These are phyloP conservation scores for Amanita muscaria DNA, from an alignment of 768 basidiomycete genomes.

Conservation along the genomic window DNA sequence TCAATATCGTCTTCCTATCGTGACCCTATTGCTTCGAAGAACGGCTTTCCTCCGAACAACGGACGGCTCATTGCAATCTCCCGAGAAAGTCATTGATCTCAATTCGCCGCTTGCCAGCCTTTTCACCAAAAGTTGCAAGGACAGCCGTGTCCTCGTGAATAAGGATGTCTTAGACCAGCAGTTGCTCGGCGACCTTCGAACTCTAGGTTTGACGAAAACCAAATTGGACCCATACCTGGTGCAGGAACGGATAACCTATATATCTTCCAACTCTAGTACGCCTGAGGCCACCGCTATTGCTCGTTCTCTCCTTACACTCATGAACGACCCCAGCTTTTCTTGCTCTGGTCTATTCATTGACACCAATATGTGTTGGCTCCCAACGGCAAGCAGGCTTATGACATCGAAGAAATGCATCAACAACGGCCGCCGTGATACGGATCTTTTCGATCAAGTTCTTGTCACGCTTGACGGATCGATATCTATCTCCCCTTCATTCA, in stretches of 20 bases:
- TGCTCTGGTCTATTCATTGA: constrained; percentile 2
- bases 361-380: constrained; percentile 25
- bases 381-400: constrained; percentile 27
- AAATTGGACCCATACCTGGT: constrained; percentile 23
- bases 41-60: constrained; percentile 22
- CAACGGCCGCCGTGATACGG: constrained; percentile 13
- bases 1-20: constrained; percentile 16
- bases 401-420: constrained; percentile 23
- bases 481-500: constrained; percentile 21
- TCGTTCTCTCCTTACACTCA: constrained; percentile 16
- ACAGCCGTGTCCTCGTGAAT: neutral
- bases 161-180: neutral
- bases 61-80: constrained; percentile 14
- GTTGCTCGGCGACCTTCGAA: constrained; percentile 12
- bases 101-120: constrained; percentile 12
- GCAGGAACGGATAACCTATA: constrained; percentile 27
- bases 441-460: constrained; percentile 34
- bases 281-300: constrained; percentile 10
- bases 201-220: constrained; percentile 21
- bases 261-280: constrained; percentile 16
- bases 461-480: constrained; percentile 20
- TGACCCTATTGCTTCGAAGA: constrained; percentile 17
- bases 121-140: neutral
- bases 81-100: constrained; percentile 18
- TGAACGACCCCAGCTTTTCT: constrained; percentile 9